Evolutionary conservation across 306 rosid species (phyloP).

Genomic region (Cucumis cinereus): DNA sequence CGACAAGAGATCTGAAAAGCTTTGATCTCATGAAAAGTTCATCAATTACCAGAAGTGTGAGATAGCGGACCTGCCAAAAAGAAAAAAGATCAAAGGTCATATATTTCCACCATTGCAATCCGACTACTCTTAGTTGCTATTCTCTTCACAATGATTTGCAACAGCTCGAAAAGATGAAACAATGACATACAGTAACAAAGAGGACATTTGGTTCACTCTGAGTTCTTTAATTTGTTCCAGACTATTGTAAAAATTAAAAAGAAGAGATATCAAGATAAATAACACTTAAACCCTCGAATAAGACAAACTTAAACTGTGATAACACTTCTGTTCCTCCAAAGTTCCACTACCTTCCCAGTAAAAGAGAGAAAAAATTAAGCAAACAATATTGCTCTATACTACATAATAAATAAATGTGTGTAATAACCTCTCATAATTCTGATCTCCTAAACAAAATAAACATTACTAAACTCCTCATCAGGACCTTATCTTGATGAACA

Average conservation of each 20-base stretch:
- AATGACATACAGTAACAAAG: background rate
- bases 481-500: background rate
- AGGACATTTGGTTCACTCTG: background rate
- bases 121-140: background rate
- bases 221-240: background rate
- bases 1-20: conserved; percentile 56
- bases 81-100: conserved; percentile 5
- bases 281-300: too few species aligned
- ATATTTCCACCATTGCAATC: background rate
- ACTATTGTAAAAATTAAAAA: background rate
- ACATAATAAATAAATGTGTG: background rate
- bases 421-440: background rate
- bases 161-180: background rate
- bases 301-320: background rate
- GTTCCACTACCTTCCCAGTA: background rate
- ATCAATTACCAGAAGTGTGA: conserved; percentile 70
- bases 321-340: background rate
- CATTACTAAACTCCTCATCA: background rate
- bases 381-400: background rate
- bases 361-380: background rate
- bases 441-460: background rate
- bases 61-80: conserved; percentile 68
- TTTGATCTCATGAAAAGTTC: conserved; percentile 93
- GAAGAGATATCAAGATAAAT: background rate
- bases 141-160: background rate